Base-by-base conservation (phyloP, 1,284 basidiomycete species). In the Trametes pubescens region DNA sequence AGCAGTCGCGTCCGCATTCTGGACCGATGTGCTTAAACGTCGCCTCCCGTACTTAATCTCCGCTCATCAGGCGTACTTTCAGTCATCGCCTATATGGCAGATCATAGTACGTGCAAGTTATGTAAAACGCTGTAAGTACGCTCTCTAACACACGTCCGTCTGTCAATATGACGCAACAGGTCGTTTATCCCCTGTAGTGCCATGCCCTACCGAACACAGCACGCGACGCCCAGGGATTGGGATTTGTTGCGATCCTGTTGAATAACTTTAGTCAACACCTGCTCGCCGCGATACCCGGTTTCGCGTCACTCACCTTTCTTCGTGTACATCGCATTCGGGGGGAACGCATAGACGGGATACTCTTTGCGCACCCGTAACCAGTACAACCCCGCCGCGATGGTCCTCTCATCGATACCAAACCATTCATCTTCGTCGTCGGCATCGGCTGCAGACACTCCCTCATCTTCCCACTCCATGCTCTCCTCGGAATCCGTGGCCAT, bases 391-490 rank as follows among this genome's bases (percentile, higher is more conserved):
- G 13, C 8, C 22, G 59, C 59, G 9, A 60, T 29, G 4, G 24
- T 40, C 5, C 16, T 16, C 44, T 53, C 34, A 10, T 54, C 51
- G 7, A 34, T 3, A 3, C 10, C 3, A 10, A 22, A 40, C n/a
- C 29, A 14, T 7, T 32, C 44, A 10, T 40, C 51, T 8, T 40
- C 51, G 2, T 21, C 44, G 18, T 38, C 44, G 2, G 9, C 8
- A 10, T 54, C 24, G 24, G 26, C 24, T 24, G 26, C 10, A 10
- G 24, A 16, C 10, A 29, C 13, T 10, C 29, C 37, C 14, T 61
- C 59, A 26, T 55, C 59, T 26, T 61, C 59, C 59, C 59, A 61
- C 8, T 40, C 35, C 13, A 29, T 14, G 2, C 22, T 14, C 11
- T 11, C 14, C 47, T 29, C 47, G 3, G 22, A 2, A 11, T 47